Evolutionary conservation across 441 rosid species (phyloP), one percentile per base, ranked within the genome.

Genomic region (Omphalea diandra): DNA sequence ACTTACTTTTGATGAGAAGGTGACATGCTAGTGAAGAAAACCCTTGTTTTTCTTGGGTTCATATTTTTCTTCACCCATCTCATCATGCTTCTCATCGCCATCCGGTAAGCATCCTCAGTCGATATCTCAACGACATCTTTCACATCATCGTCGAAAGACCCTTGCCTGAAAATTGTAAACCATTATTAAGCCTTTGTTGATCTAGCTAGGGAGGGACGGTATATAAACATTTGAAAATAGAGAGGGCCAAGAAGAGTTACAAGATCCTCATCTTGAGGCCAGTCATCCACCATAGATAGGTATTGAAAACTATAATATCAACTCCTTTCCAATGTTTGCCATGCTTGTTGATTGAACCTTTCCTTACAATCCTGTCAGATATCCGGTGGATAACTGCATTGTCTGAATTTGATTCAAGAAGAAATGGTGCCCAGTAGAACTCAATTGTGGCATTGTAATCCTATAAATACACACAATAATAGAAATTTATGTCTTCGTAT

Each of bases 351-450:
- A 94, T 91, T 5, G 97, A 94, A 29, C 84, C 84, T 81, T 77
- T 88, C 77, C 90, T 83, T 38, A 91, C 93, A 32, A 91, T 80
- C 70, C 98, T 79, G 44, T 94, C 97, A 0, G 94, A 75, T 29
- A 94, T 79, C 55, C 96, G 80, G 50, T 94, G 97, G 14, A 91
- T 67, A 8, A 90, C 71, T 0, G 97, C 96, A 57, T 91, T 73
- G 24, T 94, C 98, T 1, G 97, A 80, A 60, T 94, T 94, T 2
- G 98, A 94, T 74, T 94, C 93, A 0, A 92, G 87, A 41, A 94
- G 97, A 81, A 94, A 92, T 11, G 98, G 99, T 3, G 99, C 98
- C 98, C 99, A 94, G 17, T 88, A 89, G 83, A 94, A 92, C 79
- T 94, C 99, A 20, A 94, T 86, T 1, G 96, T 90, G 0, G 97